phyloP scores from a whole-genome alignment of 257 asterid genomes.

The Verbena officinalis region DNA sequence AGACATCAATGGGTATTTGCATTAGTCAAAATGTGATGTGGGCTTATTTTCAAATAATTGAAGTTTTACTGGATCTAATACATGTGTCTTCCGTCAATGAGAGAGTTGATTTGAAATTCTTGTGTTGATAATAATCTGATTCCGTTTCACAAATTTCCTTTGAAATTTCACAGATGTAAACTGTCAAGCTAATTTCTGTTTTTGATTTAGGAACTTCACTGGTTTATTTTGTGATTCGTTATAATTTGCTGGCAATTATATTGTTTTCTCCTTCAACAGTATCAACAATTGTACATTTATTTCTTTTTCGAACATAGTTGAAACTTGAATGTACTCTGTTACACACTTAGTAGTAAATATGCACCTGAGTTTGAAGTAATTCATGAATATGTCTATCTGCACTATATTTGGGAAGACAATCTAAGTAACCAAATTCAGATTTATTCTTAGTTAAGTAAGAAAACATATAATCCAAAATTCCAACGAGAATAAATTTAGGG shows the following conservation, averaged over 20 bases:
- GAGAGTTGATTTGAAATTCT: conserved; percentile 11
- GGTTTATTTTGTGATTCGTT: background rate
- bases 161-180: background rate
- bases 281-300: background rate
- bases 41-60: conserved; percentile 6
- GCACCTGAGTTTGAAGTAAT: conserved; percentile 1
- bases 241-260: background rate
- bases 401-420: background rate
- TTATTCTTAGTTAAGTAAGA: no score
- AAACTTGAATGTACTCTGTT: background rate
- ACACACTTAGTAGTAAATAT: background rate
- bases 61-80: conserved; percentile 11
- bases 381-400: background rate
- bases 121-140: conserved; percentile 11
- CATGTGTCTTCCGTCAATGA: background rate
- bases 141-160: background rate
- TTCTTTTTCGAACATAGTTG: background rate
- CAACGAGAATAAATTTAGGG: background rate
- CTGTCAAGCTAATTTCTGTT: background rate
- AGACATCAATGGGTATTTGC: background rate
- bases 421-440: background rate
- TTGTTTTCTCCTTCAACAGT: background rate
- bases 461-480: no score
- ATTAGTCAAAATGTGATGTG: conserved; percentile 18
- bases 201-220: background rate